phyloP scores from a whole-genome alignment of 441 rosid species.

The Syzygium malaccense region DNA sequence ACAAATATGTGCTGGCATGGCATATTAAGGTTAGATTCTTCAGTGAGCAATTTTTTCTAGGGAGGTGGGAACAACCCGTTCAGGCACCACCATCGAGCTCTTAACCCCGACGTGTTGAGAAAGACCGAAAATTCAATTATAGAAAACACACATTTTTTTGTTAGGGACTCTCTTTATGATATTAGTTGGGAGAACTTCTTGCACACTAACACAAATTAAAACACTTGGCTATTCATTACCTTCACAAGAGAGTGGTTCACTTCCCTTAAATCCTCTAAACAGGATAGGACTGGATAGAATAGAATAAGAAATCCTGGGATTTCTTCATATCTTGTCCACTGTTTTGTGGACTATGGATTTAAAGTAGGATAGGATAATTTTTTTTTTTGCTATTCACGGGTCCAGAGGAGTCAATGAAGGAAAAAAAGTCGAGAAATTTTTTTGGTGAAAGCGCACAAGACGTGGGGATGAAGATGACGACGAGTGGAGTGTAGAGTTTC shows the following conservation, averaged over 20 bases:
- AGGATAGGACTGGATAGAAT: too few species aligned
- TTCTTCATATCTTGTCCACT: too few species aligned
- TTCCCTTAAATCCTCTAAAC: not conserved
- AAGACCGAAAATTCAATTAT: not conserved
- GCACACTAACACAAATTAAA: not conserved
- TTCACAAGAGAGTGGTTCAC: not conserved
- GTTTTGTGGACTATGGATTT: too few species aligned
- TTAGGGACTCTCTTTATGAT: not conserved
- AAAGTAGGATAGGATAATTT: too few species aligned
- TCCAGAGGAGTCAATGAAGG: too few species aligned
- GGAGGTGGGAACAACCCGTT: not conserved
- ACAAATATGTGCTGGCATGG: not conserved
- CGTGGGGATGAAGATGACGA: too few species aligned
- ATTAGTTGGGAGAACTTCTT: not conserved
- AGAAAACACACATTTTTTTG: not conserved
- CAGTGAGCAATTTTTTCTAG: not conserved
- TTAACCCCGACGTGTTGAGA: not conserved
- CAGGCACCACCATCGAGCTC: not conserved
- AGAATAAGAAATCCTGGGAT: too few species aligned
- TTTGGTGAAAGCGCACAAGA: too few species aligned
- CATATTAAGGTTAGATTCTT: not conserved
- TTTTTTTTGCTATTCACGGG: too few species aligned
- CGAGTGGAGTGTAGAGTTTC: too few species aligned
- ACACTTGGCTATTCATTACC: not conserved
- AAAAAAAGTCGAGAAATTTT: too few species aligned